phyloP scores from a whole-genome alignment of 768 basidiomycete genomes.

The Lepiota brunneoincarnata region DNA sequence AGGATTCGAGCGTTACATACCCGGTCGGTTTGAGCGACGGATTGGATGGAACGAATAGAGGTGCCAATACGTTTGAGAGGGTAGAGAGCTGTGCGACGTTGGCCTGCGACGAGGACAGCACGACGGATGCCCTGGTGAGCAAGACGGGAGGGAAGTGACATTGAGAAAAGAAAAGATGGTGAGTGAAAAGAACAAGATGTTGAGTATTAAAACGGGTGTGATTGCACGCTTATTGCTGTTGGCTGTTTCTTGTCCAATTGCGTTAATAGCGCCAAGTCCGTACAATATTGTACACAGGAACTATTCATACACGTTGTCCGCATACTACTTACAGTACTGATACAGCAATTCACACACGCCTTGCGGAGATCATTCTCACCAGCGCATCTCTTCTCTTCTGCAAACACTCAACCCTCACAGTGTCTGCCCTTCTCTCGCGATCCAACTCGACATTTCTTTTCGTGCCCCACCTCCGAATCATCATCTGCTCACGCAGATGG shows the following conservation, averaged over 20 bases:
- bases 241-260: slow-evolving; percentile 1
- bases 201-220: too few relatives aligned
- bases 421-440: background rate
- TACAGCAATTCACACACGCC: background rate
- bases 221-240: too few relatives aligned
- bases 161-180: background rate
- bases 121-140: background rate
- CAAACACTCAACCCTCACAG: background rate
- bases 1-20: slow-evolving; percentile 36
- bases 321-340: too few relatives aligned
- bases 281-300: background rate
- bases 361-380: slow-evolving; percentile 1
- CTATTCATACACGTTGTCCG: slow-evolving; percentile 4
- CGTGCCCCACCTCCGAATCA: slow-evolving; percentile 4
- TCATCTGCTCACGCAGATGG: slow-evolving; percentile 8
- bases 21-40: slow-evolving; percentile 72
- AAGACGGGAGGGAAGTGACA: background rate
- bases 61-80: slow-evolving; percentile 36
- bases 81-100: slow-evolving; percentile 41
- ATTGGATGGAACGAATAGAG: slow-evolving; percentile 48
- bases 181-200: background rate
- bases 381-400: slow-evolving; percentile 1
- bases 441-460: slow-evolving; percentile 6
- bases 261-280: background rate
- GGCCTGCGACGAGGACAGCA: slow-evolving; percentile 46